Evolutionary conservation across 2,329 filamentous ascomycete species (phyloP).

Genomic region (Delphinella strobiligena): DNA sequence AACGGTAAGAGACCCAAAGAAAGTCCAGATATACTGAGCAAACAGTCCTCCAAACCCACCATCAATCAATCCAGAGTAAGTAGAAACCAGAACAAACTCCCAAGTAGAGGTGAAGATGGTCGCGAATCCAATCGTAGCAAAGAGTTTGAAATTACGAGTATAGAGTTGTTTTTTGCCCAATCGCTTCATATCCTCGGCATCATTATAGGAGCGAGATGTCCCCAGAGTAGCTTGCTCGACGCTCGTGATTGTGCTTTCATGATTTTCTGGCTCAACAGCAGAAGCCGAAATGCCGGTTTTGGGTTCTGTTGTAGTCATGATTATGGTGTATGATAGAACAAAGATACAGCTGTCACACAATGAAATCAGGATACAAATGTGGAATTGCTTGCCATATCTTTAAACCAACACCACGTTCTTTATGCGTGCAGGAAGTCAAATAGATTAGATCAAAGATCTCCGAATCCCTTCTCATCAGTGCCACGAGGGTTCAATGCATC

Average conservation of each 20-base stretch:
- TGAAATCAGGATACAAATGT: too few species aligned
- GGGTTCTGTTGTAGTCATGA: neutral
- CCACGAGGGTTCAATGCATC: too few species aligned
- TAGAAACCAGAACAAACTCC: constrained; percentile 12
- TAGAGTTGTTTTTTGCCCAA: constrained; percentile 8
- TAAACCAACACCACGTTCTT: too few species aligned
- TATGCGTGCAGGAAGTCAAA: too few species aligned
- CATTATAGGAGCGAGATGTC: neutral
- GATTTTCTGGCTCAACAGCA: neutral
- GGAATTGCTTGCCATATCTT: neutral
- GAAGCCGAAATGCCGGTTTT: neutral
- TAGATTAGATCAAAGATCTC: too few species aligned
- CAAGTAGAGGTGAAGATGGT: constrained; percentile 20
- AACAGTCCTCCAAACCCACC: constrained; percentile 24
- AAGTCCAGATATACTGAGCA: constrained; percentile 22
- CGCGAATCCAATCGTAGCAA: constrained; percentile 17
- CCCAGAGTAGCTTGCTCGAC: neutral
- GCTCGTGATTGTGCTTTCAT: neutral
- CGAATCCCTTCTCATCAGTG: too few species aligned
- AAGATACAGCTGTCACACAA: neutral
- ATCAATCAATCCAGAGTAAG: constrained; percentile 11
- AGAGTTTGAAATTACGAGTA: constrained; percentile 14
- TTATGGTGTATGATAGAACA: neutral
- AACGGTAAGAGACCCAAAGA: constrained; percentile 22
- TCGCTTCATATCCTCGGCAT: constrained; percentile 7